Base-by-base conservation (phyloP, 2,329 filamentous ascomycete species). In the Colletotrichum karsti region DNA sequence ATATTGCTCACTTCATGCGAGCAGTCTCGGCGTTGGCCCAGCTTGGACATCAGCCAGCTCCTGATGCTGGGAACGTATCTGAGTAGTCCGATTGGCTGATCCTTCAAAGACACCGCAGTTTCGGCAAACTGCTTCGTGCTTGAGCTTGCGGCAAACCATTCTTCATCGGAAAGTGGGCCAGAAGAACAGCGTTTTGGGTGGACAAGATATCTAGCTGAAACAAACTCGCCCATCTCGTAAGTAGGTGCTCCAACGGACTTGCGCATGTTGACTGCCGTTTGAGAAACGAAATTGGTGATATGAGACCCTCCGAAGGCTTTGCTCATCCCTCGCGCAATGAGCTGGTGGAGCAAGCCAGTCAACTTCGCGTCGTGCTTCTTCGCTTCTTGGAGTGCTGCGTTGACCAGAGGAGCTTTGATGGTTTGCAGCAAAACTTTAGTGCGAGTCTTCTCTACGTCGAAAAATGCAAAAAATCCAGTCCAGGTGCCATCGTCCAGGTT, bases 1-100 rank as follows among this genome's bases (percentile, higher is more conserved):
- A 84, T 55, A 67, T 85, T 86, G 72, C 83, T 85, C 8, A 85
- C 61, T 71, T 84, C 82, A 59, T 81, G 84, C 5, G 81, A 82
- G 15, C 69, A 74, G 42, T 82, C 81, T 26, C 83, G 75, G 28
- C 68, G 64, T 58, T 78, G 70, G 5, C 79, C 79, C 8, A 84
- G 55, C 48, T 83, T 80, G 2, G 74, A 75, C 8, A 72, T 48
- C 4, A 77, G 75, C 83, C 83, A 86, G 8, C 72, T 71, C 5
- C 79, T 72, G 26, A 84, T 77, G 59, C 79, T 77, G 5, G 74
- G 74, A 2, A 79, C 69, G 51, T 84, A 85, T 60, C 76, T 71
- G 37, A 86, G 72, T 9, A 86, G 70, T 0, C 81, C 83, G 9
- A 84, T 75, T 2, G 82, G 69, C 55, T 75, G 72, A 53, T 75